A percentile compares a stretch with the other conserved stretches of the same genome.
Conservation (phyloP, 305 asterid genomes). For the Petunia hybrid region DNA sequence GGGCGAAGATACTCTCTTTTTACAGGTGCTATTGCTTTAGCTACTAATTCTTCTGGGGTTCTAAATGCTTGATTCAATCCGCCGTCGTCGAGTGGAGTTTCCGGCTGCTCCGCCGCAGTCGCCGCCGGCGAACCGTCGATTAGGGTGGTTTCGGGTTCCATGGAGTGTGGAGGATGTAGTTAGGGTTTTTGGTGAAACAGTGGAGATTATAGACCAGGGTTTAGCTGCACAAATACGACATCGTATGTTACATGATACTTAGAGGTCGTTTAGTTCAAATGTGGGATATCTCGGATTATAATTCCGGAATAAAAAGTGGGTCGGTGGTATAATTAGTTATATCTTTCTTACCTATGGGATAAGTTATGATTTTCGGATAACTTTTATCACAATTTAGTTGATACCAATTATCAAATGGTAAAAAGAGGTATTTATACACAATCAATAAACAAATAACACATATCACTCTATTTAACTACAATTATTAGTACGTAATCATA, state of each 20-base stretch:
- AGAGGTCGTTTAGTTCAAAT: no score
- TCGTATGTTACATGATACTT: not conserved
- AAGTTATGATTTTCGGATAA: no score
- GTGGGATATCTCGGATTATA: no score
- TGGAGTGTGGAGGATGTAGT: not conserved
- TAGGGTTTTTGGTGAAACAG: not conserved
- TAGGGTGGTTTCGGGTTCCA: constrained; percentile 8
- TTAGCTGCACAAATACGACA: not conserved
- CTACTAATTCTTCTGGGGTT: constrained; percentile 71
- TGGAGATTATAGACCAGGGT: not conserved
- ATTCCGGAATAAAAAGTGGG: no score
- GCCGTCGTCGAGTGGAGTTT: constrained; percentile 16
- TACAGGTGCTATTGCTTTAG: constrained; percentile 85
- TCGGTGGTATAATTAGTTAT: no score
- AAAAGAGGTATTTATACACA: no score
- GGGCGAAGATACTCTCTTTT: constrained; percentile 71
- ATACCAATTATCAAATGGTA: no score
- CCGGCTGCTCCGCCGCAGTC: constrained; percentile 38
- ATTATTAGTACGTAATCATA: no score
- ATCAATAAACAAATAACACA: no score
- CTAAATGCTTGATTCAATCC: constrained; percentile 32
- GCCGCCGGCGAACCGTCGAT: constrained; percentile 36
- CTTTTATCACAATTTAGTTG: no score
- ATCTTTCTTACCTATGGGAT: no score
- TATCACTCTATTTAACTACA: no score